Evolutionary conservation across 2,329 filamentous ascomycete genomes (phyloP).

Genomic region (Onygenales sp.): DNA sequence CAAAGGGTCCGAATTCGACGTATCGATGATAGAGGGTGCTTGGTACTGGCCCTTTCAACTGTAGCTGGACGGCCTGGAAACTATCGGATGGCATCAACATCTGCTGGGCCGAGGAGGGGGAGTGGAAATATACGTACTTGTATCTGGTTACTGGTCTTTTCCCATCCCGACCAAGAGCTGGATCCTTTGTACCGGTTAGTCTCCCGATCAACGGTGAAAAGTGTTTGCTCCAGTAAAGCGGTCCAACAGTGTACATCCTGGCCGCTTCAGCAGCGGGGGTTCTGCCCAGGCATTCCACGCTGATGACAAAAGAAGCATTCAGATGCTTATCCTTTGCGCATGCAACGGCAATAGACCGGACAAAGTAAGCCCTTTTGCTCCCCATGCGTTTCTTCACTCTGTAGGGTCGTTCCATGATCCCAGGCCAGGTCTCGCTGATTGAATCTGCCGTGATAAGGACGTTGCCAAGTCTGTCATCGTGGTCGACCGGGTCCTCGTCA

Average conservation of each 20-base stretch:
- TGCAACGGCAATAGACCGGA: conserved; percentile 59
- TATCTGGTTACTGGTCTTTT: conserved; percentile 59
- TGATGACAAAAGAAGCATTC: conserved; percentile 61
- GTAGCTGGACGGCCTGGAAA: conserved; percentile 89
- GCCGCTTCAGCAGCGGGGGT: conserved; percentile 58
- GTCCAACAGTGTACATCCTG: conserved; percentile 69
- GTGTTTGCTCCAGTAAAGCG: conserved; percentile 69
- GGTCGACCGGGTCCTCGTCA: conserved; percentile 80
- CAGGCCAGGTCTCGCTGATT: conserved; percentile 58
- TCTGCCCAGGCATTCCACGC: conserved; percentile 66
- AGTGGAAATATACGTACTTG: conserved; percentile 47
- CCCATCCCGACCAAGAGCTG: conserved; percentile 44
- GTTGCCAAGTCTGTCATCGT: conserved; percentile 81
- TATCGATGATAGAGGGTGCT: conserved; percentile 77
- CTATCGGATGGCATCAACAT: conserved; percentile 33
- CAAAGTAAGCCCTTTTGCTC: conserved; percentile 75
- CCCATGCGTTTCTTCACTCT: conserved; percentile 68
- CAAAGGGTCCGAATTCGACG: conserved; percentile 85
- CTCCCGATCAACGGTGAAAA: conserved; percentile 83
- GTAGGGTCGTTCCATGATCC: conserved; percentile 55
- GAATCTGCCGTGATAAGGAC: conserved; percentile 58
- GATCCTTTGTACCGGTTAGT: conserved; percentile 62
- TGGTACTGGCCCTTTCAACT: conserved; percentile 75
- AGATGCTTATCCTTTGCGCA: conserved; percentile 55
- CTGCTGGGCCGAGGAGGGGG: too few relatives aligned